Conservation (phyloP, 2,329 filamentous ascomycete genomes). For the Ampelomyces quisqualis region DNA sequence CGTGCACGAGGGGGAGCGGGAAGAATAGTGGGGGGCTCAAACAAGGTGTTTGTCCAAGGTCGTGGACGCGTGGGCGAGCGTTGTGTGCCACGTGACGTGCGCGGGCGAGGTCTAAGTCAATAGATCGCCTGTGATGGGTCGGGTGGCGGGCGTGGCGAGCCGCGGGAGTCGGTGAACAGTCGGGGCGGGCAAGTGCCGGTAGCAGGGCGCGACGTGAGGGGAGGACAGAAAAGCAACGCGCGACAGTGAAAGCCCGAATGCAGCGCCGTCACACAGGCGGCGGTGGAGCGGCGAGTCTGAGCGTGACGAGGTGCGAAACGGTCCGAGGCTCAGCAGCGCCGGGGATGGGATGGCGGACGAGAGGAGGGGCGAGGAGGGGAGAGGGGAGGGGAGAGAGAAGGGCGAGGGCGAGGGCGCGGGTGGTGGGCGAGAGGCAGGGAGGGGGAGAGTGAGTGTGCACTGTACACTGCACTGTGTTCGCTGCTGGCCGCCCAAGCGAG, state of each 20-base stretch:
- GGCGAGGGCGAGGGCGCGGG: constrained; percentile 9
- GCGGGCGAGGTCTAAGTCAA: constrained; percentile 44
- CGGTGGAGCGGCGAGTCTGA: too few relatives aligned
- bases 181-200: constrained; percentile 6
- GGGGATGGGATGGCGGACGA: constrained; percentile 13
- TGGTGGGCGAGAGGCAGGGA: constrained; percentile 8
- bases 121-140: constrained; percentile 40
- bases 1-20: constrained; percentile 20
- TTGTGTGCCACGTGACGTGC: constrained; percentile 27
- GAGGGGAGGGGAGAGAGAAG: constrained; percentile 8
- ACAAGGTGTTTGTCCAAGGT: constrained; percentile 16
- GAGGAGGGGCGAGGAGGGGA: constrained; percentile 8
- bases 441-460: constrained; percentile 2
- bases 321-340: constrained; percentile 20
- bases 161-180: constrained; percentile 3
- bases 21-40: constrained; percentile 26
- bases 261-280: constrained; percentile 11
- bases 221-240: constrained; percentile 19
- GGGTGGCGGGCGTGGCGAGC: constrained; percentile 16
- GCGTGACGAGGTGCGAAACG: constrained; percentile 21
- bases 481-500: constrained; percentile 1
- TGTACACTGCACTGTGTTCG: background rate
- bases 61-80: constrained; percentile 10
- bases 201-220: constrained; percentile 11
- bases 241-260: constrained; percentile 17